A percentile compares a stretch with the other conserved stretches of the same genome.
Evolutionary conservation across 1,284 basidiomycete species (phyloP).

Genomic region (Pascua guehoae): DNA sequence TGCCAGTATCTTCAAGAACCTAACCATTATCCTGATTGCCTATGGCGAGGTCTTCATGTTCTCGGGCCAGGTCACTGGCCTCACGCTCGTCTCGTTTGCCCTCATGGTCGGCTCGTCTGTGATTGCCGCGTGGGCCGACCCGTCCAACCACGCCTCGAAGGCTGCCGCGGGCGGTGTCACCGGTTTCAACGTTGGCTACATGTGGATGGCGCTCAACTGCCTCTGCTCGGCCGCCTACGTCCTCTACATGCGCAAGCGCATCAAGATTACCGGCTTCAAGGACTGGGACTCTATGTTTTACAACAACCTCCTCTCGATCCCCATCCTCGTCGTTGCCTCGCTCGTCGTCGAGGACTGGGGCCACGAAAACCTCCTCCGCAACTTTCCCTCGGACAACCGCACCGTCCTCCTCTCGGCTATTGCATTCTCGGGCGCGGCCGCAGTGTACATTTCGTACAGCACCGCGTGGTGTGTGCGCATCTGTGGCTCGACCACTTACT

Average conservation of each 20-base stretch:
- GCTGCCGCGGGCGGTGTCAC: conserved; percentile 53
- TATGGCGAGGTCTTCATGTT: conserved; percentile 99
- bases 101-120: conserved; percentile 96
- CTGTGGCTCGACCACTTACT: conserved; percentile 96
- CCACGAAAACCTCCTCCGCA: conserved; percentile 66
- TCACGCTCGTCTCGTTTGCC: conserved; percentile 84
- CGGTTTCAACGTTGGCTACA: conserved; percentile 68
- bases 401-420: conserved; percentile 80
- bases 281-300: conserved; percentile 99
- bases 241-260: conserved; percentile 92
- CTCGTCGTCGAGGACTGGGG: conserved; percentile 90
- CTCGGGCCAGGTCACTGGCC: conserved; percentile 77
- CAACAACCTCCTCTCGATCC: conserved; percentile 94
- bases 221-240: conserved; percentile 88
- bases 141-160: conserved; percentile 52
- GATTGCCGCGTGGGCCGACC: conserved; percentile 93
- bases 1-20: conserved; percentile 88
- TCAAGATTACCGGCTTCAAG: conserved; percentile 96
- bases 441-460: conserved; percentile 95
- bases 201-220: conserved; percentile 97
- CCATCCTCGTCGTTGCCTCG: conserved; percentile 79
- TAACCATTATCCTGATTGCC: conserved; percentile 97
- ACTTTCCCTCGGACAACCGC: conserved; percentile 86
- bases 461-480: conserved; percentile 98
- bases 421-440: conserved; percentile 91